Base-by-base conservation (phyloP, 2,329 filamentous ascomycete genomes). In the Penicillium aurantiogriseum region DNA sequence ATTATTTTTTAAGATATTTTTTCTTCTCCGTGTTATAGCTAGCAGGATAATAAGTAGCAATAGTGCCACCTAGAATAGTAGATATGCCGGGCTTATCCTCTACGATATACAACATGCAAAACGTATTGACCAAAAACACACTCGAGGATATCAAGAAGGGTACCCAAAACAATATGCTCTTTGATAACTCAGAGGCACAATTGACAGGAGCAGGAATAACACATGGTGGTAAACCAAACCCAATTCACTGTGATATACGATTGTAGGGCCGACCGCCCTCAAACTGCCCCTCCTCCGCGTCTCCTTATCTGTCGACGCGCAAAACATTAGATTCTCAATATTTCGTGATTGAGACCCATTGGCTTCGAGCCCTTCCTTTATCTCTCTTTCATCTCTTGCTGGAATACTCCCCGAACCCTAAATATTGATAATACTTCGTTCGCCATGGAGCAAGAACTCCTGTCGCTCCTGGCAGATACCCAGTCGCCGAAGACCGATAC, bases 371-470 rank as follows among this genome's bases (percentile, higher is more conserved):
- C 46, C 27, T 25, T 46, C 11, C 23, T 36, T 11, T 11, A n/a
- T 38, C 27, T 36, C 29, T 42, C 9, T 21, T 47, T 29, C 13
- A 38, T 21, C 7, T 29, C n/a, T 33, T n/a, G 15, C 17, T 21
- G n/a, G 15, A 19, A 9, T n/a, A 5, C 21, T 1, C 9, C 3
- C 8, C 5, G 9, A 36, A 25, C 9, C 19, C 3, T 19, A 39
- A 35, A 13, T 57, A 58, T 51, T 50, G 21, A 60, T 57, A 54
- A 57, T 19, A 44, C 8, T 50, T 31, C 21, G 19, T 19, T 57
- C 60, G 71, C 71, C 69, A 96, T 96, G 92, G 92, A 96, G 84
- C 88, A 95, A 79, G 88, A 96, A 81, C 86, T 99, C 76, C 87
- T 94, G 68, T 87, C 88, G 76, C 84, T 97, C 74, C 87, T 99